Conservation (phyloP, 2,329 filamentous ascomycete genomes). For the Hypoxylon sp. region DNA sequence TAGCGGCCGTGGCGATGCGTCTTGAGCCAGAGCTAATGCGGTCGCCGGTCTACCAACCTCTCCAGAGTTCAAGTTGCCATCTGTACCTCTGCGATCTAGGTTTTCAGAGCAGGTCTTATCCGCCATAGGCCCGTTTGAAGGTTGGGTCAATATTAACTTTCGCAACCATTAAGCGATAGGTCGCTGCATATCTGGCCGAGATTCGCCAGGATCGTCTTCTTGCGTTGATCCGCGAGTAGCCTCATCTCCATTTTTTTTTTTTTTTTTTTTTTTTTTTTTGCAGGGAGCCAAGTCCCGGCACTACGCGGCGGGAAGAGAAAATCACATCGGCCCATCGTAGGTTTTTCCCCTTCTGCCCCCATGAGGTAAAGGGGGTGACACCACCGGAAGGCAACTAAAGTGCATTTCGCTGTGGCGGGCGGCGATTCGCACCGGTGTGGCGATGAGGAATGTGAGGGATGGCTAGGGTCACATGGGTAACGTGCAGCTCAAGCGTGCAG, state of each 20-base stretch:
- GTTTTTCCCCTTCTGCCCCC: background rate
- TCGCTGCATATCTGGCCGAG: constrained; percentile 20
- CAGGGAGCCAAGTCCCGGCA: constrained; percentile 29
- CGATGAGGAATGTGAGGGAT: constrained; percentile 29
- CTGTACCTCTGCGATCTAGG: constrained; percentile 10
- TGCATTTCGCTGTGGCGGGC: constrained; percentile 31
- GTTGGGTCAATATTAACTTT: constrained; percentile 32
- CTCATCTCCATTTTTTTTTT: constrained; percentile 31
- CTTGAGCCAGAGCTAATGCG: constrained; percentile 14
- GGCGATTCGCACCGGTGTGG: constrained; percentile 43
- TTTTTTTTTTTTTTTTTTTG: no score
- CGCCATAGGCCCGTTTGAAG: constrained; percentile 15
- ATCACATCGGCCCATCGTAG: constrained; percentile 32
- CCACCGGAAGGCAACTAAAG: constrained; percentile 29
- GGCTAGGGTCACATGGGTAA: constrained; percentile 42
- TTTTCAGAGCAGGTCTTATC: constrained; percentile 31
- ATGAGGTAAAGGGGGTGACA: constrained; percentile 21
- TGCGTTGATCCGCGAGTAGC: constrained; percentile 36
- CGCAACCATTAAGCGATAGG: constrained; percentile 16
- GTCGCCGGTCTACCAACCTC: constrained; percentile 22
- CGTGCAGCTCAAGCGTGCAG: constrained; percentile 34
- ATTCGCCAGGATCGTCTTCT: constrained; percentile 31
- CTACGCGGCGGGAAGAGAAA: constrained; percentile 20
- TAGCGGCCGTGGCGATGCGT: constrained; percentile 1
- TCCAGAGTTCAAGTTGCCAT: constrained; percentile 3